phyloP scores from a whole-genome alignment of 2,329 filamentous ascomycete species.

The Cryphonectria carpinicola region DNA sequence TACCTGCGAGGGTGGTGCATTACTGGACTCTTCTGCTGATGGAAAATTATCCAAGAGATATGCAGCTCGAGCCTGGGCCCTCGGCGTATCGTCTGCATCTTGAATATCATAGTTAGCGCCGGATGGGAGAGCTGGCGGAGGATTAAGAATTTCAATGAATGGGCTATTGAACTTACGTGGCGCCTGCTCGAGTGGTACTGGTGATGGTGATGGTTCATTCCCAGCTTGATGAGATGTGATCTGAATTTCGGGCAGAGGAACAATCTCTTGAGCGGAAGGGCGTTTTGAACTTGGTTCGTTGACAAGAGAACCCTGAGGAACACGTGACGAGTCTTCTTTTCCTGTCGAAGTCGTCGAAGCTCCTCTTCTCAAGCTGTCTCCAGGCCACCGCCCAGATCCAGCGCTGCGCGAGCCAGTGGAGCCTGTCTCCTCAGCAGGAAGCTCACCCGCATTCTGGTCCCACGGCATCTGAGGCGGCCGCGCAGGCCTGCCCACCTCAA shows the following conservation, averaged over 20 bases:
- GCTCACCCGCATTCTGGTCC: neutral
- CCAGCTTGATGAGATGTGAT: neutral
- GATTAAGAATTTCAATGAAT: neutral
- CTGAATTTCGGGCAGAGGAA: neutral
- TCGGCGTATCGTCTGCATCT: neutral
- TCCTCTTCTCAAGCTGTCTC: neutral
- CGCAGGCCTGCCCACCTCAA: neutral
- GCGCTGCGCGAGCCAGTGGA: neutral
- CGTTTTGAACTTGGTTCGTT: neutral
- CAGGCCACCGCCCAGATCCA: neutral
- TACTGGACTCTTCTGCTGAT: neutral
- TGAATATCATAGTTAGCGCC: neutral
- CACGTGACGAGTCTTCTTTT: neutral
- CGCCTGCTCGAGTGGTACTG: neutral
- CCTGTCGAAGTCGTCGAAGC: too few relatives aligned
- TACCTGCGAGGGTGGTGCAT: neutral
- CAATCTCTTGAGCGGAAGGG: neutral
- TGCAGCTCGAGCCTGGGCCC: neutral
- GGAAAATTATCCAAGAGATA: neutral
- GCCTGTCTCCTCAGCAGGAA: neutral
- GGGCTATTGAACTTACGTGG: neutral
- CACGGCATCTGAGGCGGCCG: neutral
- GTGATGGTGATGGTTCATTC: neutral
- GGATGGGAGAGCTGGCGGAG: neutral
- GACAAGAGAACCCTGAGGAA: neutral